Conservation (phyloP, 2,329 filamentous ascomycete species). For the Penicillium sp. region DNA sequence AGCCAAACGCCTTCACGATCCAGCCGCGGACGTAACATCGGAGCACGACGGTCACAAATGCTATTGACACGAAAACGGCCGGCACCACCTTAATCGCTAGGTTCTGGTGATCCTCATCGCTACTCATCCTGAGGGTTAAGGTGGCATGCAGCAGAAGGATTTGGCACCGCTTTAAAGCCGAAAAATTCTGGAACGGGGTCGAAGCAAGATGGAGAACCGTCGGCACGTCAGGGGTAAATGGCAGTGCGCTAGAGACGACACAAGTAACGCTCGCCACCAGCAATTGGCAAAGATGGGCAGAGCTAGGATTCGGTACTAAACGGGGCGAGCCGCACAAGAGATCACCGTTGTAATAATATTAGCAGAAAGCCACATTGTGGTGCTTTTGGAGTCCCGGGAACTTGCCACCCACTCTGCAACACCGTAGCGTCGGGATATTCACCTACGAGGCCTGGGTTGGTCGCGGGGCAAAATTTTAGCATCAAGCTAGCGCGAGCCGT, state of each 20-base stretch:
- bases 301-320: no score
- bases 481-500: no score
- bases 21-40: slow-evolving; percentile 33
- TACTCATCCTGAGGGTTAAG: slow-evolving; percentile 6
- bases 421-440: no score
- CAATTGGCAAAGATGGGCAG: neutral
- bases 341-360: no score
- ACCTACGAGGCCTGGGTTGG: no score
- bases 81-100: slow-evolving; percentile 25
- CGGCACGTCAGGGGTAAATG: neutral
- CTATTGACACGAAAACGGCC: slow-evolving; percentile 29
- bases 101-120: slow-evolving; percentile 22
- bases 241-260: neutral
- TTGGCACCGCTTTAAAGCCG: neutral
- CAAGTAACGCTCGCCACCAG: neutral
- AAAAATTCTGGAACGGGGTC: neutral
- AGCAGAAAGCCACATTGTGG: no score
- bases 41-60: slow-evolving; percentile 26
- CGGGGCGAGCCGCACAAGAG: no score
- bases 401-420: no score
- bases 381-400: no score
- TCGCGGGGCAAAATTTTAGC: no score
- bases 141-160: neutral
- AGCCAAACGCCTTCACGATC: slow-evolving; percentile 33
- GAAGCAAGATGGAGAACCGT: neutral